phyloP scores from a whole-genome alignment of 306 rosid species.

The Sicyos baderoa region DNA sequence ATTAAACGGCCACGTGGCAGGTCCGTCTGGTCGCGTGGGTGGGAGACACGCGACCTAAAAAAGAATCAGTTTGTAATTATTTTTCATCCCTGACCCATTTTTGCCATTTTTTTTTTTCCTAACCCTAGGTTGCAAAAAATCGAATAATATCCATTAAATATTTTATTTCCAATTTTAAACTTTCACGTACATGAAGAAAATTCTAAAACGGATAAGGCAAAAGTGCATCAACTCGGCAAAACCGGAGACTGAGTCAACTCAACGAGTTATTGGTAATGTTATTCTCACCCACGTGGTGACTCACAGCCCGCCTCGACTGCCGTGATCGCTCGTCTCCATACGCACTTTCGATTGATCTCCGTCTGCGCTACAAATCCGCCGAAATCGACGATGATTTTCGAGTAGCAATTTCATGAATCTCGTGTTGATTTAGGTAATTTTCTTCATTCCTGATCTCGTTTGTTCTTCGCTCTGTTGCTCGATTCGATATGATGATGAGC shows the following conservation, averaged over 20 bases:
- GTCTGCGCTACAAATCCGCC: neutral
- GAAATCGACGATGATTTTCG: neutral
- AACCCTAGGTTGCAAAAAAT: too few relatives aligned
- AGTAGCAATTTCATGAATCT: neutral
- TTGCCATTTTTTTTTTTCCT: too few relatives aligned
- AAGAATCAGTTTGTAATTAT: too few relatives aligned
- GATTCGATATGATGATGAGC: slow-evolving; percentile 33
- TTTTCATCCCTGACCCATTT: too few relatives aligned
- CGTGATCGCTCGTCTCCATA: slow-evolving; percentile 9
- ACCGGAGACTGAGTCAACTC: slow-evolving; percentile 14
- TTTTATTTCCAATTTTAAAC: too few relatives aligned
- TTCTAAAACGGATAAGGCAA: too few relatives aligned
- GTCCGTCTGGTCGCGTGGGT: too few relatives aligned
- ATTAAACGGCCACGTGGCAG: too few relatives aligned
- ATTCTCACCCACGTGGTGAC: slow-evolving; percentile 15
- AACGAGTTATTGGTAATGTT: neutral
- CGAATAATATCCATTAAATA: too few relatives aligned
- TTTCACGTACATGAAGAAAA: too few relatives aligned
- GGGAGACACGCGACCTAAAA: too few relatives aligned
- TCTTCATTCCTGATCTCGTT: neutral
- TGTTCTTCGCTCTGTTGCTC: neutral
- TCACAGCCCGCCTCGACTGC: slow-evolving; percentile 15
- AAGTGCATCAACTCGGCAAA: too few relatives aligned
- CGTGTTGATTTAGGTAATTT: neutral
- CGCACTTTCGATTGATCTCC: neutral